Percentiles rank a stretch among this genome's conserved stretches.
These are phyloP conservation scores for Xanthoconium separans DNA, from an alignment of 1,284 basidiomycete genomes.

Conservation along the genomic window DNA sequence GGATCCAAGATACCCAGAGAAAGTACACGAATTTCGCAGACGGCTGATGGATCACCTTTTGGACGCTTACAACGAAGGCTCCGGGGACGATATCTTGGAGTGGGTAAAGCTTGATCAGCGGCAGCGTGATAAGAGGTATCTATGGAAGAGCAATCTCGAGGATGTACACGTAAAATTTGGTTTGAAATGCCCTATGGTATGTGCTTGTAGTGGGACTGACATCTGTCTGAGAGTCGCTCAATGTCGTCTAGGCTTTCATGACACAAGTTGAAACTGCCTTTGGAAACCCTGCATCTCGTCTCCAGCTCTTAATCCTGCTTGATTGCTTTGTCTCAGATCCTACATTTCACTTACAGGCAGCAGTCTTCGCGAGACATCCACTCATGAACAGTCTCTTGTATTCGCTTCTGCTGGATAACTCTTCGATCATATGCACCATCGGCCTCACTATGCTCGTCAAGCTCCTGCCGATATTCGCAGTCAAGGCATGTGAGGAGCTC, in stretches of 20 bases:
- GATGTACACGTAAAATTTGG: constrained; percentile 68
- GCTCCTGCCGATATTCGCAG: constrained; percentile 70
- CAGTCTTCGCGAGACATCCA: constrained; percentile 57
- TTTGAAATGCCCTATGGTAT: constrained; percentile 57
- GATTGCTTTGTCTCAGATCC: constrained; percentile 58
- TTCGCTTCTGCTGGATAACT: constrained; percentile 70
- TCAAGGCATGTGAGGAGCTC: constrained; percentile 54
- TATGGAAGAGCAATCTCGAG: constrained; percentile 77
- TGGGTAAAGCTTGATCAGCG: constrained; percentile 63
- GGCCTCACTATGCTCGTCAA: constrained; percentile 64
- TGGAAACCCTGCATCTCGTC: constrained; percentile 51
- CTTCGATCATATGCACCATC: constrained; percentile 64
- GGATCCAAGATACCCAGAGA: constrained; percentile 45
- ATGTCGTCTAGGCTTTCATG: constrained; percentile 55
- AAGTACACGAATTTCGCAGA: constrained; percentile 61
- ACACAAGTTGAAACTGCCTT: constrained; percentile 65
- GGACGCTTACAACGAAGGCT: constrained; percentile 71
- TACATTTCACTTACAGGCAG: constrained; percentile 48
- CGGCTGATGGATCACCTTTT: constrained; percentile 69
- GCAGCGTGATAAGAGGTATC: constrained; percentile 54
- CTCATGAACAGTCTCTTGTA: constrained; percentile 59
- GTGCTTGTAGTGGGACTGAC: constrained; percentile 29
- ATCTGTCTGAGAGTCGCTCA: constrained; percentile 9
- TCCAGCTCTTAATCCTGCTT: constrained; percentile 67
- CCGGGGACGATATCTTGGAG: constrained; percentile 68